Percentiles rank a stretch among this genome's conserved stretches.
phyloP scores from a whole-genome alignment of 495 filamentous ascomycete species.

The Jackrogersella multiformis region DNA sequence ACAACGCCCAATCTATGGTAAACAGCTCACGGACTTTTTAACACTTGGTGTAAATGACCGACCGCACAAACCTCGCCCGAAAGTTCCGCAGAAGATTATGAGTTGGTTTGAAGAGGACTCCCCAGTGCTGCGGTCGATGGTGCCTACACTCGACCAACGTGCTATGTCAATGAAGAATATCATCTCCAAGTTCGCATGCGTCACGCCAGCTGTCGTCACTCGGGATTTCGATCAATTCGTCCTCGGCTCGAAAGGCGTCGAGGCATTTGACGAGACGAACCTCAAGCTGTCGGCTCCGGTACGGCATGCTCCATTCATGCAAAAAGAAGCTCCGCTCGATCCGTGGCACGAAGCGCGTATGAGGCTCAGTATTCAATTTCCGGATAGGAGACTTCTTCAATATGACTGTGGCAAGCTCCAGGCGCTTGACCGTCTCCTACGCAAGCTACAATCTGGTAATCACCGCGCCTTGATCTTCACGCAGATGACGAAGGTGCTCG shows the following conservation, averaged over 20 bases:
- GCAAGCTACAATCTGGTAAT: constrained; percentile 85
- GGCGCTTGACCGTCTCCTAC: constrained; percentile 84
- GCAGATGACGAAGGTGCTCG: constrained; percentile 98
- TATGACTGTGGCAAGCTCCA: constrained; percentile 99
- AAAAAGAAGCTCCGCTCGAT: constrained; percentile 65
- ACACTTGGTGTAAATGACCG: constrained; percentile 67
- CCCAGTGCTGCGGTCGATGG: constrained; percentile 72
- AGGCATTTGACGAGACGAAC: constrained; percentile 64
- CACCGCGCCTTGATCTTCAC: constrained; percentile 98
- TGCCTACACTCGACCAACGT: constrained; percentile 76
- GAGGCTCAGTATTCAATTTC: constrained; percentile 94
- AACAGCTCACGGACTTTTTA: constrained; percentile 74
- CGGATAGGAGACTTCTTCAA: constrained; percentile 92
- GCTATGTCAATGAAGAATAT: constrained; percentile 73
- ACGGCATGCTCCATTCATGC: constrained; percentile 59
- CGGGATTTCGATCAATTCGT: constrained; percentile 75
- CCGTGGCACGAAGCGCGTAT: constrained; percentile 95
- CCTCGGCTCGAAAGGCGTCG: constrained; percentile 67
- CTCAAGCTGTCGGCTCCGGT: constrained; percentile 56
- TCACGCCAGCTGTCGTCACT: constrained; percentile 88
- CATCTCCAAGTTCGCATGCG: constrained; percentile 88
- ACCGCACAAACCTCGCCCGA: constrained; percentile 64
- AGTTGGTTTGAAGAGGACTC: constrained; percentile 81
- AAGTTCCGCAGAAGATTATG: constrained; percentile 61
- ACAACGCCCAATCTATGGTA: constrained; percentile 82